phyloP scores from a whole-genome alignment of 805 yeast genomes.

The Starmerella bacillaris region DNA sequence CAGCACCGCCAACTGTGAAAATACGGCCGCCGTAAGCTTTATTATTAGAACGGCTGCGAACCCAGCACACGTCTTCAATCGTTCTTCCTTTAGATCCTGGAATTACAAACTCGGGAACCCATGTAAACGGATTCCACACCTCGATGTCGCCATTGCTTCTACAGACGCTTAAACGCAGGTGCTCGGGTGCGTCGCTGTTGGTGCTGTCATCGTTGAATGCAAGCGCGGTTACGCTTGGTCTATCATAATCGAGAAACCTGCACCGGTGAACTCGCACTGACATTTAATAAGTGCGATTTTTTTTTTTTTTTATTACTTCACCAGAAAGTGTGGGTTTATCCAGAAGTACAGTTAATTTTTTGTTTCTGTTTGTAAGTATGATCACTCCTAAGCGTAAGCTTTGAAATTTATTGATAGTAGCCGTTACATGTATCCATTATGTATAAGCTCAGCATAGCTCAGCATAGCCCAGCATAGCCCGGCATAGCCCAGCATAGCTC shows the following conservation, averaged over 20 bases:
- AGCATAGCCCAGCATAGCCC: too few species aligned
- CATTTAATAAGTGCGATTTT: slow-evolving; percentile 5
- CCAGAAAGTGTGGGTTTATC: too few species aligned
- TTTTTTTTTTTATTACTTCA: too few species aligned
- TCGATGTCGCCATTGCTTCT: slow-evolving; percentile 90
- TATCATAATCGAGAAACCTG: slow-evolving; percentile 74
- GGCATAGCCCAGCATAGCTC: too few species aligned
- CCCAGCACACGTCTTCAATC: slow-evolving; percentile 80
- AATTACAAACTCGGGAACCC: slow-evolving; percentile 49
- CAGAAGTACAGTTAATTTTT: too few species aligned
- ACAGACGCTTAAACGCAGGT: slow-evolving; percentile 72
- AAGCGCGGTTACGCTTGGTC: slow-evolving; percentile 66
- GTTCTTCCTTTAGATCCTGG: slow-evolving; percentile 71
- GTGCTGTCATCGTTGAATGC: slow-evolving; percentile 49
- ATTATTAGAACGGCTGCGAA: slow-evolving; percentile 17
- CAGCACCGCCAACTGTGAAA: slow-evolving; percentile 88
- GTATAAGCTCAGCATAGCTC: too few species aligned
- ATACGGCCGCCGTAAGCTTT: slow-evolving; percentile 35
- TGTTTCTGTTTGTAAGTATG: too few species aligned
- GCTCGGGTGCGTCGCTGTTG: slow-evolving; percentile 29
- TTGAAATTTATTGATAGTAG: too few species aligned
- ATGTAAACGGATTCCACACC: slow-evolving; percentile 72
- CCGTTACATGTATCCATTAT: too few species aligned
- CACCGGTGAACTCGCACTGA: slow-evolving; percentile 72
- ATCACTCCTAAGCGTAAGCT: too few species aligned